Conservation (phyloP, 2,329 filamentous ascomycete genomes). For the Xylaria arbuscula region DNA sequence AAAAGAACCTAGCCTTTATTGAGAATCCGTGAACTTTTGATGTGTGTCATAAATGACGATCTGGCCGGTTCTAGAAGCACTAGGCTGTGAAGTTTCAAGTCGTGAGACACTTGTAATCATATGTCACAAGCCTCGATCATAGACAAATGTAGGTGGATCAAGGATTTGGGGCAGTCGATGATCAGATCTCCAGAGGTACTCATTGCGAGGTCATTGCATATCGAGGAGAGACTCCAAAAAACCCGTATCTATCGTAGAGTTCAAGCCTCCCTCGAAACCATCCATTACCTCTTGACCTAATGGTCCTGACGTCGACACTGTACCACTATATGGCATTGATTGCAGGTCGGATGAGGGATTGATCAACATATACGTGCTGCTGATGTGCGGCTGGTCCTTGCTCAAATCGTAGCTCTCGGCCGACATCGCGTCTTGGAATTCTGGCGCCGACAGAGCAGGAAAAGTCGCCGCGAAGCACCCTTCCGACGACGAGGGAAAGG, state of each 20-base stretch:
- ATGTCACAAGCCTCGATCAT: background rate
- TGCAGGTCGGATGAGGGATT: background rate
- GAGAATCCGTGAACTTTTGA: too few relatives aligned
- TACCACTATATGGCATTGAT: background rate
- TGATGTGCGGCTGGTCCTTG: background rate
- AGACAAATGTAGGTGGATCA: background rate
- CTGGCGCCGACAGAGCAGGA: background rate
- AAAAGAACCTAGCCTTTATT: too few relatives aligned
- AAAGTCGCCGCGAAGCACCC: background rate
- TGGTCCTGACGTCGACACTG: background rate
- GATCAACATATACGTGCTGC: background rate
- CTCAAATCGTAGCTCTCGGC: background rate
- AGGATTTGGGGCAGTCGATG: background rate
- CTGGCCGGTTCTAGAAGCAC: background rate
- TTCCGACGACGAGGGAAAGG: background rate
- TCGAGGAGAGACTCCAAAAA: constrained; percentile 25
- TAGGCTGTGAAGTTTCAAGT: background rate
- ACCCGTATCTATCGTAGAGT: constrained; percentile 12
- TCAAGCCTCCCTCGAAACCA: background rate
- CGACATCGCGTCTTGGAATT: background rate
- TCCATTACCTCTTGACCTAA: background rate
- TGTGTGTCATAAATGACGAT: background rate
- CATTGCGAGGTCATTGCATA: constrained; percentile 6
- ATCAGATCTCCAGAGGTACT: background rate
- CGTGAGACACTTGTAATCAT: background rate